phyloP scores from a whole-genome alignment of 768 basidiomycete genomes.

The Dacryopinax spathularia region DNA sequence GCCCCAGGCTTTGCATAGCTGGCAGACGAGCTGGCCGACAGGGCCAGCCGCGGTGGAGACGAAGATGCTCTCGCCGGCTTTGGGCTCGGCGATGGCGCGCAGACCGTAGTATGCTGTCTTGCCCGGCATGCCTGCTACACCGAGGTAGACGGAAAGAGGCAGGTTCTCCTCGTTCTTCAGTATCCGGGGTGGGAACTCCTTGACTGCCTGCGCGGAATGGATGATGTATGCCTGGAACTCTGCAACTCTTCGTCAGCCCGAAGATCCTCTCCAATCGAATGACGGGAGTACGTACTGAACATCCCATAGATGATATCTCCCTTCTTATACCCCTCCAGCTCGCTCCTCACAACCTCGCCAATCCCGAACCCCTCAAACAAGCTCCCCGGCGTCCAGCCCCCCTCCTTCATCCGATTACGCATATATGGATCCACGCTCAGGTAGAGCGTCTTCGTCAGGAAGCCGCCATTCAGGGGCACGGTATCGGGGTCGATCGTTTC shows the following conservation, averaged over 20 bases:
- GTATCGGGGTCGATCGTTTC: slow-evolving; percentile 38
- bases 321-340: slow-evolving; percentile 21
- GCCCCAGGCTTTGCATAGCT: slow-evolving; percentile 31
- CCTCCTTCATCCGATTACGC: slow-evolving; percentile 28
- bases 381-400: slow-evolving; percentile 15
- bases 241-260: slow-evolving; percentile 16
- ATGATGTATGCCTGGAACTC: slow-evolving; percentile 19
- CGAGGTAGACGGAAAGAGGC: slow-evolving; percentile 37
- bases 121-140: slow-evolving; percentile 35
- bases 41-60: slow-evolving; percentile 36
- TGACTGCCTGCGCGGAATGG: slow-evolving; percentile 5
- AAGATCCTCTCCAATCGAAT: slow-evolving; percentile 11
- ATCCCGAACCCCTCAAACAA: slow-evolving; percentile 25
- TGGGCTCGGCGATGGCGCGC: slow-evolving; percentile 61
- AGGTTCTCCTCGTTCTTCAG: slow-evolving; percentile 32
- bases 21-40: slow-evolving; percentile 43
- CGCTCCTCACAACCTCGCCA: slow-evolving; percentile 34
- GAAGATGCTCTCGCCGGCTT: slow-evolving; percentile 44
- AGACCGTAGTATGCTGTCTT: slow-evolving; percentile 35
- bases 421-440: slow-evolving; percentile 37
- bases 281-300: slow-evolving; percentile 4
- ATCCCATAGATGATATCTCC: slow-evolving; percentile 33
- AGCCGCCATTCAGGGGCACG: slow-evolving; percentile 32
- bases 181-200: slow-evolving; percentile 16
- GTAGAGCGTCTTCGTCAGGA: slow-evolving; percentile 38